A percentile compares a stretch with the other conserved stretches of the same genome.
These are phyloP conservation scores for Pilatotrama ljubarskyi DNA, from an alignment of 768 basidiomycete genomes.

Conservation along the genomic window DNA sequence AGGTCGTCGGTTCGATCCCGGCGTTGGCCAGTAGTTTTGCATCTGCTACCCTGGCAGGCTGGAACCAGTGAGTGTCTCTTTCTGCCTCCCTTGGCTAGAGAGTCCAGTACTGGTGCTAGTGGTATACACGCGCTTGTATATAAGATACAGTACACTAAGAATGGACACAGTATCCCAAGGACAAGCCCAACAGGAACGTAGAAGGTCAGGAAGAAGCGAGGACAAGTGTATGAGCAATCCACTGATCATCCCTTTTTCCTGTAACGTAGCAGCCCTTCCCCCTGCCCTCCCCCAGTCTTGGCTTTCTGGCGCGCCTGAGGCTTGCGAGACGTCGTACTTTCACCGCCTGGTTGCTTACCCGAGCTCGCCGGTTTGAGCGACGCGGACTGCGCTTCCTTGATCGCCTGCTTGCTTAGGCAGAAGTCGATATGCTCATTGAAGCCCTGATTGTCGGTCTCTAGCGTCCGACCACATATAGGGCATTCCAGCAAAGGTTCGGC, in stretches of 20 bases:
- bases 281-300: neutral
- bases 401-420: conserved; percentile 79
- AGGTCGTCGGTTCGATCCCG: conserved; percentile 29
- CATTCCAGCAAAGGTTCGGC: conserved; percentile 39
- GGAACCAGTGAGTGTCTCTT: too few species aligned
- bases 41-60: too few species aligned
- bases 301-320: neutral
- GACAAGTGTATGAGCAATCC: too few species aligned
- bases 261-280: conserved; percentile 2
- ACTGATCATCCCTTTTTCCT: conserved; percentile 3
- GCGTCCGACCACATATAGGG: conserved; percentile 66
- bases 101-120: too few species aligned
- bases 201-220: too few species aligned
- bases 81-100: too few species aligned
- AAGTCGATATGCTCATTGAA: conserved; percentile 90
- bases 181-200: too few species aligned
- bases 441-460: conserved; percentile 71
- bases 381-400: conserved; percentile 61
- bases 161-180: too few species aligned
- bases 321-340: neutral
- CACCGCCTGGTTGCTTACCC: neutral
- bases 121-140: too few species aligned
- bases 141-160: too few species aligned
- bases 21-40: conserved; percentile 23
- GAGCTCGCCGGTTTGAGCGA: conserved; percentile 2